These are phyloP conservation scores for Xylaria sp. DNA, from an alignment of 2,329 filamentous ascomycete genomes.

Conservation along the genomic window DNA sequence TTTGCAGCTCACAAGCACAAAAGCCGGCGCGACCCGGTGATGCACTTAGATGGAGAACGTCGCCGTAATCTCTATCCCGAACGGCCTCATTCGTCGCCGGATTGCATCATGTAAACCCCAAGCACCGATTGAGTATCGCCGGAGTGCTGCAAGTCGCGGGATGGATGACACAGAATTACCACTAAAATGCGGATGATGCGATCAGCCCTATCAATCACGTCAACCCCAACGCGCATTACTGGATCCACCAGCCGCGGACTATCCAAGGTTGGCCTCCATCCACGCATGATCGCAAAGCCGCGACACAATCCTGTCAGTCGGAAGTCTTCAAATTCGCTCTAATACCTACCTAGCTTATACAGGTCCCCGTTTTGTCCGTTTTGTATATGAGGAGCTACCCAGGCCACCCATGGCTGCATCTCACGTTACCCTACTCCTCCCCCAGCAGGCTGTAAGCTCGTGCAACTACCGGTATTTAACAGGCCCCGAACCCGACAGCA, in stretches of 20 bases:
- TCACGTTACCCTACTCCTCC: neutral
- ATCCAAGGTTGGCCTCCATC: slow-evolving; percentile 23
- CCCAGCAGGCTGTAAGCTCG: neutral
- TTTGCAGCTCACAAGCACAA: neutral
- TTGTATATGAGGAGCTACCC: slow-evolving; percentile 15
- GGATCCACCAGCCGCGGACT: slow-evolving; percentile 30
- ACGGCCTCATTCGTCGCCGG: neutral
- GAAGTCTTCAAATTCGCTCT: slow-evolving; percentile 20
- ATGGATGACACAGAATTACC: slow-evolving; percentile 18
- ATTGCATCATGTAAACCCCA: slow-evolving; percentile 1
- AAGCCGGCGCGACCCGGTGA: neutral
- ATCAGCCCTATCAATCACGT: slow-evolving; percentile 37
- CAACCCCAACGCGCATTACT: slow-evolving; percentile 31
- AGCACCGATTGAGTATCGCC: slow-evolving; percentile 18
- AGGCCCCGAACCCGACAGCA: neutral
- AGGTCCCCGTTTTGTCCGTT: slow-evolving; percentile 12
- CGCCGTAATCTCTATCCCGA: neutral
- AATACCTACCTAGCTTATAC: too few relatives aligned
- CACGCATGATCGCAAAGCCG: slow-evolving; percentile 23
- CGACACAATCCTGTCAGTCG: slow-evolving; percentile 21
- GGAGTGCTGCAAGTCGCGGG: slow-evolving; percentile 13
- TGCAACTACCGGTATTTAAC: slow-evolving; percentile 2
- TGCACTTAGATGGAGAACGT: neutral
- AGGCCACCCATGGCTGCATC: slow-evolving; percentile 10
- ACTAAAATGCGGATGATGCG: slow-evolving; percentile 29